Percentiles rank a stretch among this genome's conserved stretches.
Evolutionary conservation across 2,329 filamentous ascomycete genomes (phyloP).

Genomic region (Fusarium nygamai): DNA sequence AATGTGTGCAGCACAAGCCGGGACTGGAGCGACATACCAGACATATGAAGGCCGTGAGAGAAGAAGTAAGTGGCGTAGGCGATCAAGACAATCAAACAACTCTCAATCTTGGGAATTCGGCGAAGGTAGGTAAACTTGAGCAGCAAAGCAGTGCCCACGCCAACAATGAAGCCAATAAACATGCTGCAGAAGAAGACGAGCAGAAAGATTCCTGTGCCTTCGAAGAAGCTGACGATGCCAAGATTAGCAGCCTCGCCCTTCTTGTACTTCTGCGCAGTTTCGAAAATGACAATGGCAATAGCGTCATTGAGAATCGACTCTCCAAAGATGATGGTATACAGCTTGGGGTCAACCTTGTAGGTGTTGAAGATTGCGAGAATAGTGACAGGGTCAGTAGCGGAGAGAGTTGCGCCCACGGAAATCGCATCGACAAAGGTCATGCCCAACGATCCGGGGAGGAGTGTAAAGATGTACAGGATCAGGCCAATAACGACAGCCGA

Average conservation of each 20-base stretch:
- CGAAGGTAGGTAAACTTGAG: slow-evolving; percentile 96
- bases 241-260: slow-evolving; percentile 76
- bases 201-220: slow-evolving; percentile 93
- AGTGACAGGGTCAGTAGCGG: slow-evolving; percentile 95
- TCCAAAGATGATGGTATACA: slow-evolving; percentile 98
- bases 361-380: slow-evolving; percentile 99
- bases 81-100: slow-evolving; percentile 91
- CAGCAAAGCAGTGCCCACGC: slow-evolving; percentile 85
- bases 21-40: slow-evolving; percentile 69
- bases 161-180: slow-evolving; percentile 86
- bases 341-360: slow-evolving; percentile 98
- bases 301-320: slow-evolving; percentile 98
- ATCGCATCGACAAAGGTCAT: slow-evolving; percentile 96
- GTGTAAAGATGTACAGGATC: slow-evolving; percentile 88
- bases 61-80: slow-evolving; percentile 98
- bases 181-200: slow-evolving; percentile 95
- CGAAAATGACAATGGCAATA: slow-evolving; percentile 97
- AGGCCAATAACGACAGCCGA: slow-evolving; percentile 94
- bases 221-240: slow-evolving; percentile 84
- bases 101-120: slow-evolving; percentile 95
- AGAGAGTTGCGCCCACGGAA: slow-evolving; percentile 94
- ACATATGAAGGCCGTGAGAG: slow-evolving; percentile 94
- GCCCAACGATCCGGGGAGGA: slow-evolving; percentile 82
- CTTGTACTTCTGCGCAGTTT: slow-evolving; percentile 94
- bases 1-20: not conserved